Percentiles rank a stretch among this genome's conserved stretches.
phyloP scores from a whole-genome alignment of 129 eudicot species.

The Pulicaria dysenterica region DNA sequence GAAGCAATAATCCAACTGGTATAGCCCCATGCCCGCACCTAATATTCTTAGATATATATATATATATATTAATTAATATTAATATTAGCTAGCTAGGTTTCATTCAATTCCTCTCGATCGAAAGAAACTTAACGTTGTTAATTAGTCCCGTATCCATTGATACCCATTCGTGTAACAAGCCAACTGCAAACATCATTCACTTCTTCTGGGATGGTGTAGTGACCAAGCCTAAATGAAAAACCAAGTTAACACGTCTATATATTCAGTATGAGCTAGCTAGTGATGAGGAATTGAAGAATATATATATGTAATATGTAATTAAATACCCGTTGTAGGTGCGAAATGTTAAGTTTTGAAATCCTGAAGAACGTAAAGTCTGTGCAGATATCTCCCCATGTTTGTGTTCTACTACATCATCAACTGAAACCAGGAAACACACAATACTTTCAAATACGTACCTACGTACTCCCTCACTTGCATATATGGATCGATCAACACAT shows the following conservation, averaged over 20 bases:
- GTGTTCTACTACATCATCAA: conserved; percentile 74
- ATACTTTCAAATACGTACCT: conserved; percentile 5
- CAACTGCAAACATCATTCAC: conserved; percentile 63
- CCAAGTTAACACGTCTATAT: background rate
- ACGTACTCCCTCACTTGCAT: too few species aligned
- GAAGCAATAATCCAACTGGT: too few species aligned
- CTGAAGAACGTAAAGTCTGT: conserved; percentile 48
- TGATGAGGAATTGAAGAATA: too few species aligned
- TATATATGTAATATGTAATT: too few species aligned
- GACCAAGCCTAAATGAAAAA: conserved; percentile 66
- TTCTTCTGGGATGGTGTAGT: conserved; percentile 74
- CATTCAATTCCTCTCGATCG: background rate
- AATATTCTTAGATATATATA: background rate
- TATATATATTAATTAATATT: too few species aligned
- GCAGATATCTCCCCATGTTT: conserved; percentile 72
- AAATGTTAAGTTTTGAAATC: conserved; percentile 59
- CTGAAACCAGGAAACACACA: conserved; percentile 49
- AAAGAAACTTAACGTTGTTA: background rate
- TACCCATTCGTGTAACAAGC: conserved; percentile 51
- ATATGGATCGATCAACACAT: background rate
- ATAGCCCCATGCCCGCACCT: conserved; percentile 12
- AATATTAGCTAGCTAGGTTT: background rate
- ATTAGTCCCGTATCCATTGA: conserved; percentile 39
- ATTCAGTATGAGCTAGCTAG: background rate
- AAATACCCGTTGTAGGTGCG: conserved; percentile 62